Evolutionary conservation across 2,329 filamentous ascomycete genomes (phyloP), one percentile per base, ranked within the genome.

Genomic region (Geoglossum cookeanum): DNA sequence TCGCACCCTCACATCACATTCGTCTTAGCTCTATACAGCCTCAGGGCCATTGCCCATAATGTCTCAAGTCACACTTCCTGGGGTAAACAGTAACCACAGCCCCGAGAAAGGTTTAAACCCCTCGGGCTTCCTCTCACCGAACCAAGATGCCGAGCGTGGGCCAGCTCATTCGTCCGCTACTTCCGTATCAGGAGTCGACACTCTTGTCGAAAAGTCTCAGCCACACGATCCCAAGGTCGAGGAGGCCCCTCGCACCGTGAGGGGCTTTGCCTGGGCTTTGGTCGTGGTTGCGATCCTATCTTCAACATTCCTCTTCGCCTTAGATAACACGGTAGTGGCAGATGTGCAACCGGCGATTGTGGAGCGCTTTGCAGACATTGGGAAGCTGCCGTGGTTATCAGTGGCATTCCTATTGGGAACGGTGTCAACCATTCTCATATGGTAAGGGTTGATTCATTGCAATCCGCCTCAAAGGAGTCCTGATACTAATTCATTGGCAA

Each of bases 251-350:
- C 27, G 48, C 1, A 51, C 48, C 27, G 48, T 51, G 48, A 51
- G 33, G 27, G 48, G 48, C 11, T 22, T 51, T n/a, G 29, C 27
- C 5, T 62, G 61, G 61, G 17, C 55, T 49, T 39, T 61, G 22
- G 52, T 58, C 32, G 56, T 59, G 13, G 8, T 58, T 5, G 55
- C 61, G 4, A 59, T 64, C 39, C 56, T 64, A 6, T 58, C 61
- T 1, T 56, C 58, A 1, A 60, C 55, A 6, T 63, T 67, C 49
- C 58, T 68, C 13, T 68, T 64, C 59, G 60, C 63, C 37, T 60
- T 68, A 7, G 66, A 68, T 58, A 62, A 61, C 51, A 66, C 66
- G 2, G 62, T 68, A 39, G 63, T 64, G n/a, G 65, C 65, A 3
- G 59, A 60, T 49, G 55, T 65, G 37, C 58, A 61, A 17, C 57